Conservation (phyloP, 345 rosid genomes). For the Hevea brasiliensis region DNA sequence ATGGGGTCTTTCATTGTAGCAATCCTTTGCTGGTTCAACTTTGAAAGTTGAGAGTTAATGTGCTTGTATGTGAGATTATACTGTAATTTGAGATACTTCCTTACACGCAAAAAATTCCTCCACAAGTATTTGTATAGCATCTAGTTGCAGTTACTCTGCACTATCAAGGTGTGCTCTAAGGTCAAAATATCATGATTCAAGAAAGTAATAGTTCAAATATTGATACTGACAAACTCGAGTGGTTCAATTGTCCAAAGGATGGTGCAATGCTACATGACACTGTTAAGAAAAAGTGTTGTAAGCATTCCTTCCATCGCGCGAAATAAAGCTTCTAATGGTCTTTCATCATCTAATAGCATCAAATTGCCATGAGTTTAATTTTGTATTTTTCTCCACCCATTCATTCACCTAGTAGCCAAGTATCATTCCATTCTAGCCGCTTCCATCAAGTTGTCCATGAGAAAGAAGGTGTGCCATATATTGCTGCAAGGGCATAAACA, state of each 20-base stretch:
- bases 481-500: conserved; percentile 55
- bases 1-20: too few relatives aligned
- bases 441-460: conserved; percentile 78
- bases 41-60: too few relatives aligned
- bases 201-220: background rate
- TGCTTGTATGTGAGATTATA: too few relatives aligned
- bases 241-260: too few relatives aligned
- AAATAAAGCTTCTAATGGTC: background rate
- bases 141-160: background rate
- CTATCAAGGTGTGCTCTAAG: background rate
- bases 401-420: conserved; percentile 5
- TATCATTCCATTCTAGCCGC: conserved; percentile 42
- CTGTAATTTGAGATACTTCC: too few relatives aligned
- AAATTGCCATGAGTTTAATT: conserved; percentile 3
- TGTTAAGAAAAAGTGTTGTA: too few relatives aligned
- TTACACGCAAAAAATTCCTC: background rate
- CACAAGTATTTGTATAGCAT: background rate
- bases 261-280: background rate
- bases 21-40: too few relatives aligned
- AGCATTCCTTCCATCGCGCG: background rate
- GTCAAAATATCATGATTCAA: background rate
- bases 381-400: background rate
- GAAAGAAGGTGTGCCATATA: conserved; percentile 94
- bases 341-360: background rate
- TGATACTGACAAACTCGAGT: background rate